Percentiles rank a stretch among this genome's conserved stretches.
Conservation (phyloP, 192 early-diverging fungal genomes). For the Chytriomyces confervae region DNA sequence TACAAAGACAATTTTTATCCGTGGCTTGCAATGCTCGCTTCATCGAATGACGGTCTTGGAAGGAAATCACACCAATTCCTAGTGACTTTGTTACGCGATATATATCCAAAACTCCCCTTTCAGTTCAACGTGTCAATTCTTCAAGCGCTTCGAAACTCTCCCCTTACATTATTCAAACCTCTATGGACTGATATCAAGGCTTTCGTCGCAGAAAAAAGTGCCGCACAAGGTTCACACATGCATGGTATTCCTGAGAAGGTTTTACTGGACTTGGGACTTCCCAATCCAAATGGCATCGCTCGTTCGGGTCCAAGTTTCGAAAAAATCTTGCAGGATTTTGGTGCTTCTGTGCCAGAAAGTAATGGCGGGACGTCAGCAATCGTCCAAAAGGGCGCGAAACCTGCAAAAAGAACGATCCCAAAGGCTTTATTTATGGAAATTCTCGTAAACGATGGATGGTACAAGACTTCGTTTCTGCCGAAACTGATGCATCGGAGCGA, state of each 20-base stretch:
- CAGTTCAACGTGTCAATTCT: neutral
- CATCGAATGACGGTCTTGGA: neutral
- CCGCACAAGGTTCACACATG: neutral
- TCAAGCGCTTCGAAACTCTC: neutral
- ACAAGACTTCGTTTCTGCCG: conserved; percentile 12
- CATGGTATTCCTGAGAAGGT: neutral
- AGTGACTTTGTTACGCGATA: neutral
- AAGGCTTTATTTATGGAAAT: conserved; percentile 19
- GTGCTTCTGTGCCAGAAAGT: neutral
- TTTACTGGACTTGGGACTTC: neutral
- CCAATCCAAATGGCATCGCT: neutral
- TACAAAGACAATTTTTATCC: conserved; percentile 4
- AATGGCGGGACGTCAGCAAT: no score
- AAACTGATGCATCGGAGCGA: neutral
- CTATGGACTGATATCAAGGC: neutral
- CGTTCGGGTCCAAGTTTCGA: neutral
- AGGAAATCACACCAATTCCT: conserved; percentile 2
- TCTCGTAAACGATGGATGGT: conserved; percentile 10
- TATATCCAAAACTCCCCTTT: neutral
- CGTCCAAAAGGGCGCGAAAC: neutral
- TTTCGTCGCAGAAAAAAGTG: neutral
- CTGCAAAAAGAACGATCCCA: neutral
- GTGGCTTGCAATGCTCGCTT: neutral
- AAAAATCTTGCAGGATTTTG: neutral
- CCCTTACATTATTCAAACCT: neutral